These are phyloP conservation scores for Aureobasidium lini DNA, from an alignment of 2,329 filamentous ascomycete species.

Conservation along the genomic window DNA sequence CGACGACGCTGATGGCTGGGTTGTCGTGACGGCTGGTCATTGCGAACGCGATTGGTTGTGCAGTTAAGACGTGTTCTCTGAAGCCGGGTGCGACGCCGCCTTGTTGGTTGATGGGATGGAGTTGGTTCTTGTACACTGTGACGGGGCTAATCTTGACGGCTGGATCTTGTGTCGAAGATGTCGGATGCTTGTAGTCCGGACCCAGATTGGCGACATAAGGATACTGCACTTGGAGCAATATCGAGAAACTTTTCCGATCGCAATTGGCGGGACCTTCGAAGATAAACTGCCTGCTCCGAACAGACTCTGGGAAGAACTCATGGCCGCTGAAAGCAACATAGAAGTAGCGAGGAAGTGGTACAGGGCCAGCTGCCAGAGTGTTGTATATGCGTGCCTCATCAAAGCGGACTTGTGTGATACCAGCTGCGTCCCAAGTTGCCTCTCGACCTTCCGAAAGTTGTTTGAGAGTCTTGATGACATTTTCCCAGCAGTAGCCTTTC, in stretches of 20 bases:
- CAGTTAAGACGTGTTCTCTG: constrained; percentile 77
- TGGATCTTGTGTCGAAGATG: not conserved
- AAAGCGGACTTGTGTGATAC: constrained; percentile 79
- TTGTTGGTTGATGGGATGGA: constrained; percentile 78
- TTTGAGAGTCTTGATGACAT: constrained; percentile 78
- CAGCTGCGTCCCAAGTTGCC: constrained; percentile 63
- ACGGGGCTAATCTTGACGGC: constrained; percentile 45
- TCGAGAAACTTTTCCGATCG: constrained; percentile 72
- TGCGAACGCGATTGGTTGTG: constrained; percentile 70
- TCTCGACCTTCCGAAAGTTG: constrained; percentile 59
- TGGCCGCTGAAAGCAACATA: constrained; percentile 75
- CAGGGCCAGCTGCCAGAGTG: constrained; percentile 59
- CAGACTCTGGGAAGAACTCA: constrained; percentile 70
- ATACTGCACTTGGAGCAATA: constrained; percentile 86
- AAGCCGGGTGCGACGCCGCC: constrained; percentile 75
- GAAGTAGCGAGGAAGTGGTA: constrained; percentile 66
- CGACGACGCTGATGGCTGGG: constrained; percentile 53
- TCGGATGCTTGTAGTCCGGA: constrained; percentile 6
- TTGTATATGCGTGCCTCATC: constrained; percentile 81
- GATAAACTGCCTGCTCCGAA: constrained; percentile 87
- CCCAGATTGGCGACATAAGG: constrained; percentile 36
- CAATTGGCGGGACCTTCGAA: constrained; percentile 77
- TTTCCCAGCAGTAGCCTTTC: constrained; percentile 88
- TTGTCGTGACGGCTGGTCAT: constrained; percentile 64
- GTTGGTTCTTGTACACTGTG: constrained; percentile 72